phyloP scores from a whole-genome alignment of 2,329 filamentous ascomycete genomes.

The Remersonia thermophila region DNA sequence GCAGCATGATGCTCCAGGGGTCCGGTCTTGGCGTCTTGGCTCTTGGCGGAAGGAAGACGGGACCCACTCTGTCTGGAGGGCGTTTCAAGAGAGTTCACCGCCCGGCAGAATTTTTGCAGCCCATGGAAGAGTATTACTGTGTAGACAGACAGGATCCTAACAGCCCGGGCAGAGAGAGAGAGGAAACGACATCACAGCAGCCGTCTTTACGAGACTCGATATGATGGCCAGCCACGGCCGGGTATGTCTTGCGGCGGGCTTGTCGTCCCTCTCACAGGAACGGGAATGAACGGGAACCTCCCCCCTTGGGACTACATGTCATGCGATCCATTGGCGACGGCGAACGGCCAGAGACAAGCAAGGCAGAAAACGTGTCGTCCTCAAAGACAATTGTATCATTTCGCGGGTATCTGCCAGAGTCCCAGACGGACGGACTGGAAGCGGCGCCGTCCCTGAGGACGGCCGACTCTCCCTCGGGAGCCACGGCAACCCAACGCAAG shows the following conservation, averaged over 20 bases:
- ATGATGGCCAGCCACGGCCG: no score
- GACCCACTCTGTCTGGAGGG: constrained; percentile 5
- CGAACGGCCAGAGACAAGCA: no score
- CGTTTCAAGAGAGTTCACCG: constrained; percentile 4
- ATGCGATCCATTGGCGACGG: no score
- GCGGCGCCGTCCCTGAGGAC: constrained; percentile 2
- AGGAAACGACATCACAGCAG: not conserved
- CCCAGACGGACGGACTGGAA: constrained; percentile 1
- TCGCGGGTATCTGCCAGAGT: constrained; percentile 8
- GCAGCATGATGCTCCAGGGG: constrained; percentile 14
- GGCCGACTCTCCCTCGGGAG: not conserved
- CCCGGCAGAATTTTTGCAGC: constrained; percentile 6
- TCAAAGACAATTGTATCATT: constrained; percentile 9
- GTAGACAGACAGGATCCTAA: not conserved
- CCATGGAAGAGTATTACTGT: not conserved
- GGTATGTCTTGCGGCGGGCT: no score
- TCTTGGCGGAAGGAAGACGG: constrained; percentile 2
- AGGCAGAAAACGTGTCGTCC: not conserved
- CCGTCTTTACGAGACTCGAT: no score
- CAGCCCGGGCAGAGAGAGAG: not conserved
- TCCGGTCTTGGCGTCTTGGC: constrained; percentile 14
- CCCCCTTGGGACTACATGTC: no score
- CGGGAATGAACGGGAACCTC: no score
- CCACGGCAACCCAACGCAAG: constrained; percentile 3
- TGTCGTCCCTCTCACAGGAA: no score